Evolutionary conservation across 2,329 filamentous ascomycete species (phyloP).

Genomic region (Botrytis pseudocinerea): DNA sequence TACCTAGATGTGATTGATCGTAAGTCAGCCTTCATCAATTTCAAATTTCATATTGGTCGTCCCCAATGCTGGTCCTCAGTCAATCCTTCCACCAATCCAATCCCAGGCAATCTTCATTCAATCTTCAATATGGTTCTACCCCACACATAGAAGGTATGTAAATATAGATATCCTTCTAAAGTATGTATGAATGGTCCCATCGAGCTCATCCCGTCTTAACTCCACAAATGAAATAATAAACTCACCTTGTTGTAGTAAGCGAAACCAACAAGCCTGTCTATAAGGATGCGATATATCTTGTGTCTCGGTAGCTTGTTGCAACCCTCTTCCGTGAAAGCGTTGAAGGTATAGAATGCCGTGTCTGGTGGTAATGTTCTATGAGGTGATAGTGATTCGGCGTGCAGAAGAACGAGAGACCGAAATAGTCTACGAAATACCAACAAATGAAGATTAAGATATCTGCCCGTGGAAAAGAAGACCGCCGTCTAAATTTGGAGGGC

Average conservation of each 20-base stretch:
- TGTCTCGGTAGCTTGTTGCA: constrained; percentile 5
- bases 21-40: constrained; percentile 5
- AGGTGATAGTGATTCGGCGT: constrained; percentile 12
- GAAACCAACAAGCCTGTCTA: background rate
- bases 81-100: constrained; percentile 6
- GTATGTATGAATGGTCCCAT: background rate
- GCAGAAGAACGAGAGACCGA: background rate
- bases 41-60: background rate
- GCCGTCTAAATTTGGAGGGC: background rate
- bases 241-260: background rate
- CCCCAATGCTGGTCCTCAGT: background rate
- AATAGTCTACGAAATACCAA: background rate
- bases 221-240: background rate
- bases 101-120: background rate
- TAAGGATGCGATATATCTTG: constrained; percentile 3
- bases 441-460: constrained; percentile 4
- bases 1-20: background rate
- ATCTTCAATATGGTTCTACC: background rate
- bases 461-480: background rate
- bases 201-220: background rate
- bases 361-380: background rate
- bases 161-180: background rate
- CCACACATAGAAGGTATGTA: background rate
- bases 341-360: background rate
- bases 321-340: background rate